Conservation (phyloP, 768 basidiomycete species). For the Rhodotorula taiwanensis region DNA sequence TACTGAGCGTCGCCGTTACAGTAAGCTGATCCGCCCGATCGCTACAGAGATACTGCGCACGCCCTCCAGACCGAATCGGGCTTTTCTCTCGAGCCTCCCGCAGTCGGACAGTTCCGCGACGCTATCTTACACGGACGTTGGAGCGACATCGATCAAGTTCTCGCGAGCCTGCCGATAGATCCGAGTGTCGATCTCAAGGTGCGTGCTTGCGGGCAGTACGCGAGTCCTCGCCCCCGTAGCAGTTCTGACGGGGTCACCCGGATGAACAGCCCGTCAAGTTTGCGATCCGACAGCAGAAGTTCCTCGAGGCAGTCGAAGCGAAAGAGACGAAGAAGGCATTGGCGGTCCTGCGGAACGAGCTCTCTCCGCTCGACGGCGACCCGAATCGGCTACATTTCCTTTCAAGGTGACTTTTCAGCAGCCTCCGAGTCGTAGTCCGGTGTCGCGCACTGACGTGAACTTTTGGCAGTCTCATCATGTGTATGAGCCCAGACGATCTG, state of each 20-base stretch:
- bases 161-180: constrained; percentile 38
- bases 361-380: constrained; percentile 74
- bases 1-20: background rate
- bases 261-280: constrained; percentile 54
- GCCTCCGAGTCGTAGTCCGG: constrained; percentile 3
- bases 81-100: constrained; percentile 42
- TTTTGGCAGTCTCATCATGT: constrained; percentile 74
- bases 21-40: too few species aligned
- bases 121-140: constrained; percentile 47
- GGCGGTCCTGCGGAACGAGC: constrained; percentile 74
- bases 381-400: constrained; percentile 74
- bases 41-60: constrained; percentile 44
- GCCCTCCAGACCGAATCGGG: constrained; percentile 48
- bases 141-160: constrained; percentile 42
- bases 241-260: background rate
- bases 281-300: constrained; percentile 89
- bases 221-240: constrained; percentile 49
- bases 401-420: constrained; percentile 60
- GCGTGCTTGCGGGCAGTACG: too few species aligned
- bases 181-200: constrained; percentile 9
- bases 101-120: constrained; percentile 43
- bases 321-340: constrained; percentile 73
- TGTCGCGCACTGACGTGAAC: constrained; percentile 13
- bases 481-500: constrained; percentile 73
- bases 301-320: constrained; percentile 80